Conservation (phyloP, 2,329 filamentous ascomycete species). For the Eutypa lata region DNA sequence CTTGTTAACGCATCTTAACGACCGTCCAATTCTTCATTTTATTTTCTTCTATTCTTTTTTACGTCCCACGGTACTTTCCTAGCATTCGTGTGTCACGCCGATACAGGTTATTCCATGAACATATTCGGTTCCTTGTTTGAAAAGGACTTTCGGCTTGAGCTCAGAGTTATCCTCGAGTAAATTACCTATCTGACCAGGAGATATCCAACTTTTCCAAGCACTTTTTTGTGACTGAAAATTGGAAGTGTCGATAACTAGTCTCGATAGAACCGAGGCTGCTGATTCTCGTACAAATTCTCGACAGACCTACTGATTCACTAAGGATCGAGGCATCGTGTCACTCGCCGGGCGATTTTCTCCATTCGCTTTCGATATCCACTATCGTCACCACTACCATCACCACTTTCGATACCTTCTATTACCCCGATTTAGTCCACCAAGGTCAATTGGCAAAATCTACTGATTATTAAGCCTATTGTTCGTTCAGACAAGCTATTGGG, state of each 20-base stretch:
- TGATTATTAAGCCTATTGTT: not conserved
- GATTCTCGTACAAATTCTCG: not conserved
- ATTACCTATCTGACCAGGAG: not conserved
- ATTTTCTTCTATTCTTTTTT: not conserved
- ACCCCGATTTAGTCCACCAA: not conserved
- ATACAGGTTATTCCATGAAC: conserved; percentile 7
- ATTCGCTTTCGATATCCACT: not conserved
- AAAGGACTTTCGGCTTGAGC: not conserved
- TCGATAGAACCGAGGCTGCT: not conserved
- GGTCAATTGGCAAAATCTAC: not conserved
- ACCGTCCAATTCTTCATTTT: not conserved
- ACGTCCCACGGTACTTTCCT: conserved; percentile 1
- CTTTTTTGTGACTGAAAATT: not conserved
- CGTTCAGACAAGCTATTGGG: not conserved
- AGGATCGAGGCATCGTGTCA: not conserved
- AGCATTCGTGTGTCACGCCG: conserved; percentile 8
- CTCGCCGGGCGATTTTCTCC: not conserved
- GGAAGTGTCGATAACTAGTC: not conserved
- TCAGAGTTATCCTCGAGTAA: not conserved
- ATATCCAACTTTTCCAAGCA: not conserved
- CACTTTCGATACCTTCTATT: not conserved
- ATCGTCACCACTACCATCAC: not conserved
- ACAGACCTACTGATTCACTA: not conserved
- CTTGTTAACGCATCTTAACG: not conserved
- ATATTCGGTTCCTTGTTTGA: not conserved